Conservation (phyloP, 2,329 filamentous ascomycete genomes). For the Colletotrichum cordylinicola region DNA sequence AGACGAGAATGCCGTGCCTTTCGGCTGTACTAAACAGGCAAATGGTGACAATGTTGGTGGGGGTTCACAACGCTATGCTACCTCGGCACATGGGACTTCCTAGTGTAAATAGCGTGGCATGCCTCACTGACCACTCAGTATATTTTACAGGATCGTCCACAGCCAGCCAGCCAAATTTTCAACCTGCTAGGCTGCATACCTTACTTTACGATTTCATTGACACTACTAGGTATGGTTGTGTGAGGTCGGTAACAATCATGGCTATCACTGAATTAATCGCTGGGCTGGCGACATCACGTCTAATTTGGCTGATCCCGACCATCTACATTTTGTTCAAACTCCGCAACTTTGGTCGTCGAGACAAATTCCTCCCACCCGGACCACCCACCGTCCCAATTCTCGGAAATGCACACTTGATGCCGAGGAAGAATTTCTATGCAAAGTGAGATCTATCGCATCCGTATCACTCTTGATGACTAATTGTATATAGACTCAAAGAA, state of each 20-base stretch:
- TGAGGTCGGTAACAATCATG: not conserved
- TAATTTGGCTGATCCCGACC: not conserved
- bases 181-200: not conserved
- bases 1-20: not conserved
- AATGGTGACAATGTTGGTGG: not conserved
- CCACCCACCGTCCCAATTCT: constrained; percentile 46
- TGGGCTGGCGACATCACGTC: not conserved
- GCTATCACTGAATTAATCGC: not conserved
- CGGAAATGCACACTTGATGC: constrained; percentile 40
- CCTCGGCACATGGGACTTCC: not conserved
- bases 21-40: not conserved
- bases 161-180: not conserved
- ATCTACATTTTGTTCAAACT: not conserved
- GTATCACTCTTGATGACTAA: not conserved
- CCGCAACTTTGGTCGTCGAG: not conserved
- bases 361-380: constrained; percentile 27
- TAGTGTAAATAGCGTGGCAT: not conserved
- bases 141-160: not conserved
- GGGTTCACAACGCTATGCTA: not conserved
- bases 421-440: not conserved
- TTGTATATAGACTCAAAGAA: constrained; percentile 41
- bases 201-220: not conserved
- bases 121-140: not conserved
- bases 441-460: not conserved
- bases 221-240: not conserved